A percentile compares a stretch with the other conserved stretches of the same genome.
phyloP scores from a whole-genome alignment of 176 grass and related monocot species.

The Dactylis glomerata region DNA sequence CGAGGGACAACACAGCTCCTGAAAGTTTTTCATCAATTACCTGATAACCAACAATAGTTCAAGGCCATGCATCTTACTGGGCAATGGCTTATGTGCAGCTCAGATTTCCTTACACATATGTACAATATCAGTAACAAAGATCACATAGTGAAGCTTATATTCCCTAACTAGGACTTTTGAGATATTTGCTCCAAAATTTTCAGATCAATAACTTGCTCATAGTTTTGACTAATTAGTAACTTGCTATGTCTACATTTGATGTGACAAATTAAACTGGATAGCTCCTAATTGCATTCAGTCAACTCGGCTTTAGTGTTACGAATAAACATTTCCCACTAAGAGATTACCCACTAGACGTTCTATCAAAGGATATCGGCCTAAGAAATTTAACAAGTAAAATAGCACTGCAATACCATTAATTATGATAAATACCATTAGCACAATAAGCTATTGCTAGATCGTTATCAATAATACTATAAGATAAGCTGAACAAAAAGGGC shows the following conservation, averaged over 20 bases:
- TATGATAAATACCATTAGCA: background rate
- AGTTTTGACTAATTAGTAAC: background rate
- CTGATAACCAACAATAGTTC: slow-evolving; percentile 8
- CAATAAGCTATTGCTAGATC: background rate
- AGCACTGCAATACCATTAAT: slow-evolving; percentile 5
- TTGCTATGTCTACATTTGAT: background rate
- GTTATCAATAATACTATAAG: background rate
- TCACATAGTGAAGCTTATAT: background rate
- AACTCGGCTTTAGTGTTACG: background rate
- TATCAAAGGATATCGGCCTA: background rate
- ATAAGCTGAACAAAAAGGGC: slow-evolving; percentile 1
- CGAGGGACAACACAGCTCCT: slow-evolving; percentile 38
- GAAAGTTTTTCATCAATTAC: slow-evolving; percentile 51
- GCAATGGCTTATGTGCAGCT: background rate
- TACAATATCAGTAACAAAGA: background rate
- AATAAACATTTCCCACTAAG: background rate
- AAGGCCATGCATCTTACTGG: slow-evolving; percentile 13
- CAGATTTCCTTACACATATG: background rate
- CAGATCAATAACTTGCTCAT: background rate
- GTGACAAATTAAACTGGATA: background rate
- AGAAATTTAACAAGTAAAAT: background rate
- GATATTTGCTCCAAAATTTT: background rate
- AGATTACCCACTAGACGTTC: background rate
- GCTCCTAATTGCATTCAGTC: background rate
- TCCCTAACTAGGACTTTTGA: background rate